Percentiles rank a stretch among this genome's conserved stretches.
Conservation (phyloP, 2,329 filamentous ascomycete genomes). For the Neonectria magnoliae region DNA sequence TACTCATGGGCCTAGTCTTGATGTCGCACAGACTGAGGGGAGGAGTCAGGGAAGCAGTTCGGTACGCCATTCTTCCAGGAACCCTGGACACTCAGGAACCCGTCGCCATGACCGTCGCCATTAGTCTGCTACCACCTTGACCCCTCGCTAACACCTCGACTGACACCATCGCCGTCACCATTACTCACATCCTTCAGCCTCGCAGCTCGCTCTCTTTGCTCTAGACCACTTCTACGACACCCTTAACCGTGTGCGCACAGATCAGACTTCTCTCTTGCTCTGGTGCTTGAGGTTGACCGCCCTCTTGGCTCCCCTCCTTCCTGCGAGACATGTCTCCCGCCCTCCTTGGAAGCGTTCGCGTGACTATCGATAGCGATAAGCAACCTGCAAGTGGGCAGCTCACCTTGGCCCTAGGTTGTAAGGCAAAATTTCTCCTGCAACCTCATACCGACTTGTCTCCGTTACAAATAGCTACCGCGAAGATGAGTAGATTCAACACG, state of each 20-base stretch:
- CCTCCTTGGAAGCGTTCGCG: neutral
- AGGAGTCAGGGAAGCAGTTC: neutral
- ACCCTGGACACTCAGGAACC: slow-evolving; percentile 18
- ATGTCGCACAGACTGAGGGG: neutral
- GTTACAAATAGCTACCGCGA: too few species aligned
- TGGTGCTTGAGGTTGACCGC: neutral
- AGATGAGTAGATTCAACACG: neutral
- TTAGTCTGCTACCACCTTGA: neutral
- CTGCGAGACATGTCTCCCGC: slow-evolving; percentile 4
- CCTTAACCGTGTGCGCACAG: neutral
- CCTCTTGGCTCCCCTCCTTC: neutral
- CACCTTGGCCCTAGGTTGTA: too few species aligned
- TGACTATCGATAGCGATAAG: neutral
- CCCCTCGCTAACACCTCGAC: neutral
- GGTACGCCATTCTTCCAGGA: neutral
- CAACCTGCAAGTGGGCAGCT: too few species aligned
- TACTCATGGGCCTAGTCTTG: neutral
- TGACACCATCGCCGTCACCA: neutral
- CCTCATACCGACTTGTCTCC: too few species aligned
- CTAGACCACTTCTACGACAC: neutral
- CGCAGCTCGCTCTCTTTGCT: neutral
- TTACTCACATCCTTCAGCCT: neutral
- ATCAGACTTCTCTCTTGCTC: neutral
- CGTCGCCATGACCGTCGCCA: slow-evolving; percentile 5
- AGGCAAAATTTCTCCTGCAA: too few species aligned